phyloP scores from a whole-genome alignment of 345 rosid genomes.

The Salix viminalis region DNA sequence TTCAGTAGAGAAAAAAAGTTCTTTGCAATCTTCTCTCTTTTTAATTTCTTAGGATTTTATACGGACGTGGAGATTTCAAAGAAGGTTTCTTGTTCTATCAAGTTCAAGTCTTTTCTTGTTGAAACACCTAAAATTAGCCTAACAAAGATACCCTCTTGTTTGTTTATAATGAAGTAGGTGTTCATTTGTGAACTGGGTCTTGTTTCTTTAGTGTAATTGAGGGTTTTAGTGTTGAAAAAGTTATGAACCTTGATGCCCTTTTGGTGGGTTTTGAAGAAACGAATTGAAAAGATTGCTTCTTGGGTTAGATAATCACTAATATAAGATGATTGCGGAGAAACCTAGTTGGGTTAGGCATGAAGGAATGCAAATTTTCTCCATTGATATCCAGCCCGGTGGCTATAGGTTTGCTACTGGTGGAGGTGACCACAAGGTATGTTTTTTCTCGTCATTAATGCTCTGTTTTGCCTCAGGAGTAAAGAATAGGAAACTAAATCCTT shows the following conservation, averaged over 20 bases:
- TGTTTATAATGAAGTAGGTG: background rate
- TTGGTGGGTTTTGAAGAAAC: slow-evolving; percentile 12
- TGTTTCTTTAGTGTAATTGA: background rate
- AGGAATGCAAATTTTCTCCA: slow-evolving; percentile 95
- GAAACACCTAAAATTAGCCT: background rate
- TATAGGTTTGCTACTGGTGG: slow-evolving; percentile 97
- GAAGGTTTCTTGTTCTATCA: background rate
- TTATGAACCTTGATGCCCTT: slow-evolving; percentile 15
- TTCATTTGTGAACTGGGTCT: background rate
- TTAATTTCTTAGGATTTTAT: background rate
- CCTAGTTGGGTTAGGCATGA: slow-evolving; percentile 95
- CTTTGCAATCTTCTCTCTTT: background rate
- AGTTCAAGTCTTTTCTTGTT: background rate
- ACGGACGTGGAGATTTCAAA: background rate
- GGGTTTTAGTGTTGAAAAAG: slow-evolving; percentile 11
- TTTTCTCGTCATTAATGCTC: slow-evolving; percentile 9
- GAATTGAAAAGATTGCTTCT: slow-evolving; percentile 5
- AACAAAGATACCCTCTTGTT: background rate
- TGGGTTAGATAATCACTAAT: slow-evolving; percentile 6
- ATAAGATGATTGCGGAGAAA: slow-evolving; percentile 90
- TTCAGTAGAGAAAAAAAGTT: background rate
- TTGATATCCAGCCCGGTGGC: slow-evolving; percentile 96
- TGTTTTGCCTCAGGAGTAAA: background rate
- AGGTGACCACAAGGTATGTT: slow-evolving; percentile 89
- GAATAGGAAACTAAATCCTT: background rate